A percentile compares a stretch with the other conserved stretches of the same genome.
Conservation (phyloP, 805 yeast genomes). For the Saccharomycopsis sp. region DNA sequence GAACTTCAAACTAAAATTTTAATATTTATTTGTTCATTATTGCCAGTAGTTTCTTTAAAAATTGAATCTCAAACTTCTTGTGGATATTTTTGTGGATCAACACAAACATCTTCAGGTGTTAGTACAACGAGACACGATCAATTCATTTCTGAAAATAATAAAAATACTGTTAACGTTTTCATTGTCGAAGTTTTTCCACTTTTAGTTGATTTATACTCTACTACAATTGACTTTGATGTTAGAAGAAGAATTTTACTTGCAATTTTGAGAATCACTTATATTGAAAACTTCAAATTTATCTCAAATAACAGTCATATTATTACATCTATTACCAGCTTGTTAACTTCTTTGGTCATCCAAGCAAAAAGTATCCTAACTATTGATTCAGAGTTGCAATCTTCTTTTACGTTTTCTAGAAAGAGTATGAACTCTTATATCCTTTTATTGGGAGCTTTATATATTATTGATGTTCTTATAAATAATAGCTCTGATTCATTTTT, state of each 20-base stretch:
- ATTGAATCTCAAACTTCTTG: neutral
- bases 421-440: slow-evolving; percentile 5
- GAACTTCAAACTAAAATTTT: slow-evolving; percentile 48
- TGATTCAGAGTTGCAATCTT: neutral
- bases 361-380: slow-evolving; percentile 2
- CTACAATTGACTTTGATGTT: slow-evolving; percentile 58
- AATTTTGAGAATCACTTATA: slow-evolving; percentile 24
- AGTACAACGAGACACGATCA: slow-evolving; percentile 26
- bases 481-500: slow-evolving; percentile 36
- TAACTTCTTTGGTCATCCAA: slow-evolving; percentile 55
- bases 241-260: slow-evolving; percentile 47
- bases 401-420: slow-evolving; percentile 1
- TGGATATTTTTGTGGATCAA: neutral
- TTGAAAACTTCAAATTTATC: slow-evolving; percentile 19
- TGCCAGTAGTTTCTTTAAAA: slow-evolving; percentile 35
- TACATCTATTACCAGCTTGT: slow-evolving; percentile 32
- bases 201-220: slow-evolving; percentile 54
- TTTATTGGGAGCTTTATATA: slow-evolving; percentile 20
- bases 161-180: slow-evolving; percentile 26
- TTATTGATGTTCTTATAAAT: slow-evolving; percentile 34
- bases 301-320: neutral
- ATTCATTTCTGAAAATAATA: slow-evolving; percentile 18
- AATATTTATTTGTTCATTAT: slow-evolving; percentile 41
- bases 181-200: slow-evolving; percentile 39
- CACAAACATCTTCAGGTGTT: slow-evolving; percentile 3